A percentile compares a stretch with the other conserved stretches of the same genome.
Conservation (phyloP, 495 filamentous ascomycete species). For the Xylaria palmicola region DNA sequence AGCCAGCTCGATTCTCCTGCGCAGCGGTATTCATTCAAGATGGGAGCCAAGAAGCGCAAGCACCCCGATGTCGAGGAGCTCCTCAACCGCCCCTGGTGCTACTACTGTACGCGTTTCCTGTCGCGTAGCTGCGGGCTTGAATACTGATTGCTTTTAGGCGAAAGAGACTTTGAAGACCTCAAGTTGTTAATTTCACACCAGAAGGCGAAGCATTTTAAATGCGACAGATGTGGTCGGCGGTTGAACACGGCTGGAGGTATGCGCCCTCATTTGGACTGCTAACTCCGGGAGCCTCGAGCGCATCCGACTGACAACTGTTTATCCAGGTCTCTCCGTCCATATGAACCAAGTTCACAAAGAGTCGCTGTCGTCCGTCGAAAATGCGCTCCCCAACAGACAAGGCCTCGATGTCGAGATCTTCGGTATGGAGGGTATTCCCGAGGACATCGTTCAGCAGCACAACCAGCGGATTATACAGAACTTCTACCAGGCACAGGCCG, state of each 20-base stretch:
- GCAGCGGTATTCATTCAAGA: slow-evolving; percentile 35
- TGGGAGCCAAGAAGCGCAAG: slow-evolving; percentile 79
- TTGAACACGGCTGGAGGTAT: slow-evolving; percentile 93
- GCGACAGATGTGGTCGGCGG: slow-evolving; percentile 80
- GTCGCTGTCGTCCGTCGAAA: slow-evolving; percentile 77
- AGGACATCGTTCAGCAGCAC: slow-evolving; percentile 77
- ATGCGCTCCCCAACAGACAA: slow-evolving; percentile 80
- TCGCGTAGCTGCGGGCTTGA: background rate
- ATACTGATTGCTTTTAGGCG: slow-evolving; percentile 43
- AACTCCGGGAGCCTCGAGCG: background rate
- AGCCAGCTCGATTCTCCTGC: background rate
- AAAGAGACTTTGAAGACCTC: slow-evolving; percentile 95
- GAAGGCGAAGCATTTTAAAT: slow-evolving; percentile 98
- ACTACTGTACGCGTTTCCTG: slow-evolving; percentile 67
- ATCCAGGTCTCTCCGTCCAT: slow-evolving; percentile 83
- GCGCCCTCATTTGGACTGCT: slow-evolving; percentile 19
- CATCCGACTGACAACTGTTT: slow-evolving; percentile 23
- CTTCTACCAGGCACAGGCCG: slow-evolving; percentile 80
- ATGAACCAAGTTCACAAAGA: slow-evolving; percentile 99
- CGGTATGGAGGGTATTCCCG: slow-evolving; percentile 95
- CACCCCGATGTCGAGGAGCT: slow-evolving; percentile 86
- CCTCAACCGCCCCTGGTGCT: slow-evolving; percentile 89
- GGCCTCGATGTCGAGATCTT: slow-evolving; percentile 93
- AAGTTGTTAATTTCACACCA: slow-evolving; percentile 96
- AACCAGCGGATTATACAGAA: slow-evolving; percentile 78